Evolutionary conservation across 2,329 filamentous ascomycete genomes (phyloP).

Genomic region (Clarireedia paspali): DNA sequence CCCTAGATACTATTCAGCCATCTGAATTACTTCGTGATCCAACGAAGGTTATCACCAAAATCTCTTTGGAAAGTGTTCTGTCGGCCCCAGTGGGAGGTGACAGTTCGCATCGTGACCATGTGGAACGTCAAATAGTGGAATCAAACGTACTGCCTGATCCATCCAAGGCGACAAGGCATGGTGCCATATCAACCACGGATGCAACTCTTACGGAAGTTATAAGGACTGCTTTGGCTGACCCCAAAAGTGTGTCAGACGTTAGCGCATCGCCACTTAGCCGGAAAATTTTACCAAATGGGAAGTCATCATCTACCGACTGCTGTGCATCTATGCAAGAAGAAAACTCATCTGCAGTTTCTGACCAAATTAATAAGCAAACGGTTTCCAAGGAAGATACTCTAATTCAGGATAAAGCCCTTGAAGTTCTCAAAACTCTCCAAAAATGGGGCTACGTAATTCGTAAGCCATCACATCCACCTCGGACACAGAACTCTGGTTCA

Average conservation of each 20-base stretch:
- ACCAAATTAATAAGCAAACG: neutral
- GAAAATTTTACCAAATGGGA: conserved; percentile 18
- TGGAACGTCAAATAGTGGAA: conserved; percentile 6
- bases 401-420: conserved; percentile 16
- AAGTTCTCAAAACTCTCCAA: conserved; percentile 20
- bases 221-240: conserved; percentile 17
- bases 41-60: conserved; percentile 10
- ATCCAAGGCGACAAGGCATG: conserved; percentile 20
- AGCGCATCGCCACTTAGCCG: conserved; percentile 8
- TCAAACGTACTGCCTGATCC: conserved; percentile 5
- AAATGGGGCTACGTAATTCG: conserved; percentile 22
- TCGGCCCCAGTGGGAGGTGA: conserved; percentile 17
- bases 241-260: conserved; percentile 9
- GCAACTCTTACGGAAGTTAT: conserved; percentile 21
- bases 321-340: conserved; percentile 8
- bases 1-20: conserved; percentile 20
- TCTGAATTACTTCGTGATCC: conserved; percentile 16
- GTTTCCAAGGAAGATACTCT: conserved; percentile 10
- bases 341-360: neutral
- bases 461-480: conserved; percentile 14
- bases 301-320: conserved; percentile 6
- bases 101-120: conserved; percentile 11
- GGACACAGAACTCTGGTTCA: conserved; percentile 20
- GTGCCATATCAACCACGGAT: conserved; percentile 18
- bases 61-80: conserved; percentile 15